A percentile compares a stretch with the other conserved stretches of the same genome.
Conservation (phyloP, 495 filamentous ascomycete genomes). For the Tetracladium setigerum region DNA sequence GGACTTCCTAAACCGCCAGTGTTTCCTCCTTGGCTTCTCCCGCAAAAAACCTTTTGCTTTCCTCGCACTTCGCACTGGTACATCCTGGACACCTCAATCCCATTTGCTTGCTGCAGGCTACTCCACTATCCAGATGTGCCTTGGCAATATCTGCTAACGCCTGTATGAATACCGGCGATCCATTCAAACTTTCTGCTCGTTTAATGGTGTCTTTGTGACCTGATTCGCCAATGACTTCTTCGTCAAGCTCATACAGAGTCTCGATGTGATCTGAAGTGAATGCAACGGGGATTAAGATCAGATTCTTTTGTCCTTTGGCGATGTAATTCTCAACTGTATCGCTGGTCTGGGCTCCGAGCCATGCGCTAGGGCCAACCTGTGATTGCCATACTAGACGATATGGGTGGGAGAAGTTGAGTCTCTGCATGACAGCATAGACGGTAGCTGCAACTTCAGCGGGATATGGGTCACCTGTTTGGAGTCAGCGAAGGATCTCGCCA, state of each 20-base stretch:
- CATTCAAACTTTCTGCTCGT: constrained; percentile 89
- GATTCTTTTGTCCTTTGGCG: constrained; percentile 81
- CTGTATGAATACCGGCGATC: constrained; percentile 82
- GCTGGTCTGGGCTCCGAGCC: constrained; percentile 91
- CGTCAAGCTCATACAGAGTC: constrained; percentile 90
- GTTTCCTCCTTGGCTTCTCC: constrained; percentile 10
- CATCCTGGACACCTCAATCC: constrained; percentile 88
- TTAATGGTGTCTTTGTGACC: constrained; percentile 74
- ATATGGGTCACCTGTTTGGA: constrained; percentile 72
- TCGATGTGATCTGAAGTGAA: constrained; percentile 99
- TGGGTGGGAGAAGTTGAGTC: constrained; percentile 75
- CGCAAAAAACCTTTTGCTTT: constrained; percentile 88
- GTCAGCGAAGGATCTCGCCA: not conserved
- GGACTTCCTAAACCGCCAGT: constrained; percentile 9
- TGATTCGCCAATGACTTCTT: constrained; percentile 89
- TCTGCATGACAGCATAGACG: constrained; percentile 91
- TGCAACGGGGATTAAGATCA: constrained; percentile 90
- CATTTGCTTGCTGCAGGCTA: constrained; percentile 76
- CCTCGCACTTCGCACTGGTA: constrained; percentile 79
- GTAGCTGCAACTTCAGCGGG: constrained; percentile 97
- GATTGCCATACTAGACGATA: constrained; percentile 97
- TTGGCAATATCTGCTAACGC: constrained; percentile 84
- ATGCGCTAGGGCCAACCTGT: constrained; percentile 90
- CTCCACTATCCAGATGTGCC: constrained; percentile 61
- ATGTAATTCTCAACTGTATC: constrained; percentile 84